phyloP scores from a whole-genome alignment of 495 filamentous ascomycete genomes.

The Aspergillus ostianus region DNA sequence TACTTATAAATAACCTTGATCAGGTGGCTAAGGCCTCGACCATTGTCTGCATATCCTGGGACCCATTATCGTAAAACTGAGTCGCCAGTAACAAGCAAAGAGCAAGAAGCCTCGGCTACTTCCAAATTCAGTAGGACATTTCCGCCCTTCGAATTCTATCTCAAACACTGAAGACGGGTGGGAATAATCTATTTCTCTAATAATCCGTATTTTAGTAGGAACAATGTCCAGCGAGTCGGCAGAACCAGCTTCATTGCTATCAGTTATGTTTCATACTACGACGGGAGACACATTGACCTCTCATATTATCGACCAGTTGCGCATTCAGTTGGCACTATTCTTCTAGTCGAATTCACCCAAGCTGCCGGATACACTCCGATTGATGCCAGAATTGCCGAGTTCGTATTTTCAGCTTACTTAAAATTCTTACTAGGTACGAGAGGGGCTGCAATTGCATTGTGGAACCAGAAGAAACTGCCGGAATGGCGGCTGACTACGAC shows the following conservation, averaged over 20 bases:
- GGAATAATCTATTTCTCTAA: too few species aligned
- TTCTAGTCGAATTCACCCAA: slow-evolving; percentile 12
- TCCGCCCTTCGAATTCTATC: too few species aligned
- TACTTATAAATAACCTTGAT: too few species aligned
- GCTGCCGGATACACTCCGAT: slow-evolving; percentile 8
- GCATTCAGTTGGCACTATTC: slow-evolving; percentile 6
- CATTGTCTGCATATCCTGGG: too few species aligned
- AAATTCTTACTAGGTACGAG: slow-evolving; percentile 5
- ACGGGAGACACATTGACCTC: slow-evolving; percentile 3
- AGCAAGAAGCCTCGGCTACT: too few species aligned
- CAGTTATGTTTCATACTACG: slow-evolving; percentile 10
- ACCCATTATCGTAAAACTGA: too few species aligned
- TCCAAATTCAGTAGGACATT: too few species aligned
- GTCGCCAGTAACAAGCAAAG: too few species aligned
- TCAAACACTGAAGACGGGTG: too few species aligned
- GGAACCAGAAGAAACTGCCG: slow-evolving; percentile 6
- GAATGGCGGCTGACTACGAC: slow-evolving; percentile 2
- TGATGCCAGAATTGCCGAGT: slow-evolving; percentile 10
- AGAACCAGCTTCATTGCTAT: slow-evolving; percentile 3
- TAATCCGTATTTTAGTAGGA: too few species aligned
- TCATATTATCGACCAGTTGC: slow-evolving; percentile 4
- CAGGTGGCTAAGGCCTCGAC: too few species aligned
- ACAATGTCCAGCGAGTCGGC: too few species aligned
- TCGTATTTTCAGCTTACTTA: slow-evolving; percentile 3
- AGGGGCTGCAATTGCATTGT: slow-evolving; percentile 9